Conservation (phyloP, 306 rosid species). For the Dalbergia cochinchinensis region DNA sequence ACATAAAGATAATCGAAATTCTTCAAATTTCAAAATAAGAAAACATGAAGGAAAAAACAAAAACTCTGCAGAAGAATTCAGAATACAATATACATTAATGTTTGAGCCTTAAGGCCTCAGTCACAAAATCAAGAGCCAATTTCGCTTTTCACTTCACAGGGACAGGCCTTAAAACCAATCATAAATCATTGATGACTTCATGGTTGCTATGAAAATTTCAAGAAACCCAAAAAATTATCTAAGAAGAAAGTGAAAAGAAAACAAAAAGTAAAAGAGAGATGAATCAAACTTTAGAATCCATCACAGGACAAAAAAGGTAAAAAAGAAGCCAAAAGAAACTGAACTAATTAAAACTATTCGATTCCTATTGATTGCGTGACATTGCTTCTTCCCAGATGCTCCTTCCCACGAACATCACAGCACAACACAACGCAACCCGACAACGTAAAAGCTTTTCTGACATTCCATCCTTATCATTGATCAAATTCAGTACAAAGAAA, state of each 20-base stretch:
- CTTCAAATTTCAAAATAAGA: slow-evolving; percentile 32
- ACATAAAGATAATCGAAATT: slow-evolving; percentile 4
- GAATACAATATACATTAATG: slow-evolving; percentile 15
- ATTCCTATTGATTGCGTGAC: slow-evolving; percentile 52
- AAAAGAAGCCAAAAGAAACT: slow-evolving; percentile 40
- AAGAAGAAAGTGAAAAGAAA: slow-evolving; percentile 41
- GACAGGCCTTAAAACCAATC: slow-evolving; percentile 27
- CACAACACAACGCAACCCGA: slow-evolving; percentile 24
- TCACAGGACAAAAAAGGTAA: slow-evolving; percentile 38
- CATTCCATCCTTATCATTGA: slow-evolving; percentile 44
- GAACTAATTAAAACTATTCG: slow-evolving; percentile 42
- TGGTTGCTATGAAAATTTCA: background rate
- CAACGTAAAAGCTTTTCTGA: slow-evolving; percentile 35
- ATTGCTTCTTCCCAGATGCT: slow-evolving; percentile 48
- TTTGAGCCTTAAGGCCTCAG: background rate
- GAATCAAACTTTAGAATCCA: slow-evolving; percentile 54
- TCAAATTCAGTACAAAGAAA: slow-evolving; percentile 8
- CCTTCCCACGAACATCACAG: slow-evolving; percentile 9
- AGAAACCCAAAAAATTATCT: slow-evolving; percentile 13
- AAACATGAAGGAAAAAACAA: background rate
- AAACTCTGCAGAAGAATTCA: slow-evolving; percentile 31
- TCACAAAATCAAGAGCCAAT: slow-evolving; percentile 36
- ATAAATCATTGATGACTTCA: slow-evolving; percentile 45
- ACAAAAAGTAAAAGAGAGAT: slow-evolving; percentile 48
- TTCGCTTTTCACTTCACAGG: slow-evolving; percentile 22